Evolutionary conservation across 2,329 filamentous ascomycete species (phyloP).

Genomic region (Saccharata proteae): DNA sequence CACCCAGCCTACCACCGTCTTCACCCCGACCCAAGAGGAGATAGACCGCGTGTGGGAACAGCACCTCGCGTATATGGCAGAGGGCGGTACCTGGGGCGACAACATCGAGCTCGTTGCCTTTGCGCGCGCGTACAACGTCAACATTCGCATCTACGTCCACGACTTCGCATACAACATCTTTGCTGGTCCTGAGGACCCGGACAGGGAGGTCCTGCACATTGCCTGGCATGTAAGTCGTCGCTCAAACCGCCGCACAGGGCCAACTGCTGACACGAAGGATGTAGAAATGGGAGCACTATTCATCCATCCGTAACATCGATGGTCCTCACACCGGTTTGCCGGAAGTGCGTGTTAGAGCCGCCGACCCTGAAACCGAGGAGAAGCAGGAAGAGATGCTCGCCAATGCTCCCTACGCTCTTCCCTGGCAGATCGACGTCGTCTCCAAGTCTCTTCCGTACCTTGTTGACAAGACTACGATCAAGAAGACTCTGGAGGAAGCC

Average conservation of each 20-base stretch:
- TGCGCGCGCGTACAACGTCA: conserved; percentile 46
- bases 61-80: conserved; percentile 48
- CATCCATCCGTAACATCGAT: conserved; percentile 48
- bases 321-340: conserved; percentile 48
- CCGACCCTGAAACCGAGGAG: conserved; percentile 25
- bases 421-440: conserved; percentile 46
- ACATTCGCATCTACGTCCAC: conserved; percentile 51
- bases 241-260: neutral
- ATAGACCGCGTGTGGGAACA: conserved; percentile 40
- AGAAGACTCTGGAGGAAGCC: conserved; percentile 39
- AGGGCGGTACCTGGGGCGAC: conserved; percentile 50
- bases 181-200: conserved; percentile 13
- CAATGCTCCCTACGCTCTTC: conserved; percentile 31
- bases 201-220: conserved; percentile 39
- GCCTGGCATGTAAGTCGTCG: conserved; percentile 47
- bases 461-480: conserved; percentile 38
- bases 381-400: conserved; percentile 25
- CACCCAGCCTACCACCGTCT: conserved; percentile 26
- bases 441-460: conserved; percentile 39
- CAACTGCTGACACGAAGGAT: conserved; percentile 15
- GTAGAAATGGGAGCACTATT: conserved; percentile 54
- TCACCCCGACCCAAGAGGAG: conserved; percentile 41
- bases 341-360: conserved; percentile 27
- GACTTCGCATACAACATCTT: conserved; percentile 40
- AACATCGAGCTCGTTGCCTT: conserved; percentile 58